Conservation (phyloP, 768 basidiomycete genomes). For the Cubamyces sp. region DNA sequence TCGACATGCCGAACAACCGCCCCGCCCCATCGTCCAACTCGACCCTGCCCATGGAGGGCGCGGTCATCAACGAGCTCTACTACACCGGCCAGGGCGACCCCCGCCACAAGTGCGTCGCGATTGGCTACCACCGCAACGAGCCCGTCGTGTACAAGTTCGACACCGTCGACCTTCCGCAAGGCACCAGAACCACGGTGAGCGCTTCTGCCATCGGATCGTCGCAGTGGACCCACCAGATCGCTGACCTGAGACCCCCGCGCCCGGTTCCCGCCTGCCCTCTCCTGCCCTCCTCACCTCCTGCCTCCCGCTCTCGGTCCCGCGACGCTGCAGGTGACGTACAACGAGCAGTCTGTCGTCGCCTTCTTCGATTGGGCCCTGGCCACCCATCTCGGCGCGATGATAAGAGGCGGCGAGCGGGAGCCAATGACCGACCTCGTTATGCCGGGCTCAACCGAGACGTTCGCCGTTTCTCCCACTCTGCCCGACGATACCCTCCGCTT, state of each 20-base stretch:
- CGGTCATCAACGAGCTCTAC: constrained; percentile 44
- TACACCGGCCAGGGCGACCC: constrained; percentile 76
- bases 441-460: constrained; percentile 56
- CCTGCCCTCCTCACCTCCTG: constrained; percentile 28
- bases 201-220: constrained; percentile 11
- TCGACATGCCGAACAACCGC: neutral
- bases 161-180: constrained; percentile 46
- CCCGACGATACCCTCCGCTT: constrained; percentile 23
- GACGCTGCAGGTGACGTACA: constrained; percentile 14
- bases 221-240: constrained; percentile 17
- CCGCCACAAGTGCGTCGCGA: constrained; percentile 63
- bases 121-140: constrained; percentile 44
- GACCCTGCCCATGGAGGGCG: neutral
- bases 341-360: constrained; percentile 52
- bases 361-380: constrained; percentile 51
- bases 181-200: constrained; percentile 54
- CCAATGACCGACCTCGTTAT: constrained; percentile 68
- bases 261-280: constrained; percentile 19
- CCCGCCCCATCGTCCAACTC: constrained; percentile 9
- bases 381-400: constrained; percentile 45
- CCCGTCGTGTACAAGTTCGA: constrained; percentile 66
- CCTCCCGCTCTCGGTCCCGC: constrained; percentile 33
- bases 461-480: constrained; percentile 24
- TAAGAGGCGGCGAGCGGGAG: constrained; percentile 55
- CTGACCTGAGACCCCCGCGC: constrained; percentile 15